These are phyloP conservation scores for Calonectria honghensis DNA, from an alignment of 2,329 filamentous ascomycete species.

Conservation along the genomic window DNA sequence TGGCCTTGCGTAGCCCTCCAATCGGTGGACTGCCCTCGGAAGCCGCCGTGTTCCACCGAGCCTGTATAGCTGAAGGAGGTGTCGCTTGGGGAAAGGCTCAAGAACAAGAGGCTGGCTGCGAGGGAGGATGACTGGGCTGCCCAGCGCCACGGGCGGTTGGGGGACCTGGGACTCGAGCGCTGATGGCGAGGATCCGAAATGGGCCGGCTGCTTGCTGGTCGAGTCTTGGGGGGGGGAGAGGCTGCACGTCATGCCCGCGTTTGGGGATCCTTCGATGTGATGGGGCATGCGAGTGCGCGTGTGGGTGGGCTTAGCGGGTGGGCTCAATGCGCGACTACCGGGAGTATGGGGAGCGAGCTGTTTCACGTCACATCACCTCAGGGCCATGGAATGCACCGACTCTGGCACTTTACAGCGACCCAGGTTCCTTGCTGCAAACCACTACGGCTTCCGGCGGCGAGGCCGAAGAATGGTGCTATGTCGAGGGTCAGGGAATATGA, in stretches of 20 bases:
- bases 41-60: constrained; percentile 32
- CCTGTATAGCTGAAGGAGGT: constrained; percentile 13
- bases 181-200: constrained; percentile 15
- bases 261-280: constrained; percentile 29
- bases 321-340: constrained; percentile 15
- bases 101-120: constrained; percentile 22
- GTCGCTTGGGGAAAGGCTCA: constrained; percentile 10
- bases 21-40: constrained; percentile 24
- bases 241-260: constrained; percentile 43
- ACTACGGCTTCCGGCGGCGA: not conserved
- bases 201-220: constrained; percentile 24
- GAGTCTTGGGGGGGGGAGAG: constrained; percentile 13
- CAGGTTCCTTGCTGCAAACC: not conserved
- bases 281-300: constrained; percentile 20
- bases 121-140: constrained; percentile 12
- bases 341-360: constrained; percentile 31
- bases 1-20: constrained; percentile 30
- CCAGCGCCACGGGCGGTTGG: constrained; percentile 30
- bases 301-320: constrained; percentile 22
- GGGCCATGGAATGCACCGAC: not conserved
- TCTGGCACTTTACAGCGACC: not conserved
- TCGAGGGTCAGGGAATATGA: not conserved
- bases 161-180: not conserved
- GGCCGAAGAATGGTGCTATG: constrained; percentile 9
- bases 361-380: constrained; percentile 33